Base-by-base conservation (phyloP, 352 stramenopile species). In the Thraustochytrium striatum region DNA sequence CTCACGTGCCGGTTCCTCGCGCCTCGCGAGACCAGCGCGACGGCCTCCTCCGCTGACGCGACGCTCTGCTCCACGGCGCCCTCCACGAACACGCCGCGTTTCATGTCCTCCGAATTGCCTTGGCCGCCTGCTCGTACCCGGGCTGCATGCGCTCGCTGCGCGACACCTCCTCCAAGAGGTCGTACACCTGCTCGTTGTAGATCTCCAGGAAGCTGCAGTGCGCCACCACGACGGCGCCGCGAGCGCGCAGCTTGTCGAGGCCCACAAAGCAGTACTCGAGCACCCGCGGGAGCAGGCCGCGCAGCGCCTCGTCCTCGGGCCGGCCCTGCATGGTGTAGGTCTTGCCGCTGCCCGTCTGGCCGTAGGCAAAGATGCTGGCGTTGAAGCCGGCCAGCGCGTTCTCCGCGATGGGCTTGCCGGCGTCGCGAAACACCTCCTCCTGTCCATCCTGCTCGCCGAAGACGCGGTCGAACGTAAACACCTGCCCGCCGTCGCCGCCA, bases 331-430 rank as follows among this genome's bases (percentile, higher is more conserved):
- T 79, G 33, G 73, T 82, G 19, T 61, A 69, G 7, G 73, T 82
- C 41, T 82, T 82, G 28, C 73, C 73, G 25, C 55, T 80, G 30
- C 70, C 70, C 7, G 70, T 80, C 38, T 80, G 70, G 13, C 70
- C 70, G 47, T 80, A 80, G 25, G 58, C 70, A 81, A 80, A 80
- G 70, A 80, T 75, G 38, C 57, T 59, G 5, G 70, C 58, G 50
- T 80, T 80, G 58, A 80, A 99, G 39, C 97, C 97, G 82, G 99
- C 95, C 78, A 99, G 87, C 3, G 93, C 94, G 73, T 61, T 84
- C n/a, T 72, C 59, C 35, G 89, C 85, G 19, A 89, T 78, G 3
- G 81, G 84, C 38, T 79, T 53, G n/a, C 65, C 65, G 43, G 88
- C 82, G 41, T 89, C 83, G 16, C 79, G 55, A 78, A 87, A 89